Base-by-base conservation (phyloP, 2,329 filamentous ascomycete species). In the Botrytis sinoallii region DNA sequence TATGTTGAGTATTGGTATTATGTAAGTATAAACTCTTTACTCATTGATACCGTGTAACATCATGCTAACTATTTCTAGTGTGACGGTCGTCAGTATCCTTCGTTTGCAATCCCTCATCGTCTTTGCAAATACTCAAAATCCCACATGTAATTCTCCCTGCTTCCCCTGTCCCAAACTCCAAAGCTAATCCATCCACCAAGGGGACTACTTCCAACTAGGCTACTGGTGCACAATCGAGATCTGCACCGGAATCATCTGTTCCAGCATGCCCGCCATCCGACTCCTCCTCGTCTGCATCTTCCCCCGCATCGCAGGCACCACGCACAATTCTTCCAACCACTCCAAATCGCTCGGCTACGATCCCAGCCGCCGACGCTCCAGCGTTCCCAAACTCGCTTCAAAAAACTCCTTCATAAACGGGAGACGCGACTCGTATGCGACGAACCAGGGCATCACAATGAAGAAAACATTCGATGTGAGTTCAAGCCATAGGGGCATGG, bases 1-100 rank as follows among this genome's bases (percentile, higher is more conserved):
- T 69, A 87, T 88, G 85, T 87, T 88, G 73, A 81, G 83, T 59
- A 82, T 87, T 16, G 86, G 86, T 25, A 79, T 83, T 46, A 83
- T 85, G 73, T 78, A 70, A 75, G 76, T 74, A 42, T 48, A 55
- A 48, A 14, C 29, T 9, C 52, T 61, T 63, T 9, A 16, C 35
- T 25, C 14, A 9, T 38, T 35, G 22, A 29, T 38, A 7, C 18
- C 14, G 4, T 18, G n/a, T 29, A 9, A 29, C 2, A 57, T 18
- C 2, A 29, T 18, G 32, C 48, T 60, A 38, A 59, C 12, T 29
- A 22, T 35, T 2, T 10, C 2, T 6, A 72, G 71, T 40, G 40
- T 72, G 16, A 69, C 71, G 29, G 22, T 69, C 16, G 12, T 72
- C 29, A 72, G 71, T 25, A 48, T 68, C 12, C 63, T 72, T 6